These are phyloP conservation scores for Telfairia occidentalis DNA, from an alignment of 331 rosid species.

Conservation along the genomic window DNA sequence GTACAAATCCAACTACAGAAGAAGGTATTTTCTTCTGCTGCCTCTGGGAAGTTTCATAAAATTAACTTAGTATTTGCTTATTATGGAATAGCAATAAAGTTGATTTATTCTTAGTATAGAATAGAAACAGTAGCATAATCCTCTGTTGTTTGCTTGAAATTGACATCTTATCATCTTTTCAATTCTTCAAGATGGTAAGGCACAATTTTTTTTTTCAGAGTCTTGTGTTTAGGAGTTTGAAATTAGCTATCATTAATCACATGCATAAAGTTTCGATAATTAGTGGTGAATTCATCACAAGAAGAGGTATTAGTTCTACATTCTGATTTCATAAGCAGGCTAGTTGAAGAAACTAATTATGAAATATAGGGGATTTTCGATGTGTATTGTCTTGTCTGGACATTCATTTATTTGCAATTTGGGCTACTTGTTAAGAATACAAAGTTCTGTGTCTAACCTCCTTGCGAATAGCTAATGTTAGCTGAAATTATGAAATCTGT, in stretches of 20 bases:
- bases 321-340: not conserved
- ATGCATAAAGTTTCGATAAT: not conserved
- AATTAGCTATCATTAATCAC: not conserved
- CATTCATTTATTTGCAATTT: not conserved
- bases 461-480: not conserved
- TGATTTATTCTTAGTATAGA: not conserved
- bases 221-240: not conserved
- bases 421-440: not conserved
- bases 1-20: conserved; percentile 87
- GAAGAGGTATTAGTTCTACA: not conserved
- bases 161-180: not conserved
- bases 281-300: not conserved
- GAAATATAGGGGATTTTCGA: not conserved
- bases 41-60: not conserved
- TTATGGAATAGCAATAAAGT: not conserved
- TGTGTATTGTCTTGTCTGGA: not conserved
- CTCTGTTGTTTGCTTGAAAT: not conserved
- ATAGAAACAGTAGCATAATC: not conserved
- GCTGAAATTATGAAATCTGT: not conserved
- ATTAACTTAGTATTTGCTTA: not conserved
- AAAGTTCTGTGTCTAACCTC: not conserved
- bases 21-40: conserved; percentile 40
- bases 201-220: not conserved
- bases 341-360: not conserved
- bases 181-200: not conserved